These are phyloP conservation scores for Mycena kentingensis DNA, from an alignment of 768 basidiomycete species.

Conservation along the genomic window DNA sequence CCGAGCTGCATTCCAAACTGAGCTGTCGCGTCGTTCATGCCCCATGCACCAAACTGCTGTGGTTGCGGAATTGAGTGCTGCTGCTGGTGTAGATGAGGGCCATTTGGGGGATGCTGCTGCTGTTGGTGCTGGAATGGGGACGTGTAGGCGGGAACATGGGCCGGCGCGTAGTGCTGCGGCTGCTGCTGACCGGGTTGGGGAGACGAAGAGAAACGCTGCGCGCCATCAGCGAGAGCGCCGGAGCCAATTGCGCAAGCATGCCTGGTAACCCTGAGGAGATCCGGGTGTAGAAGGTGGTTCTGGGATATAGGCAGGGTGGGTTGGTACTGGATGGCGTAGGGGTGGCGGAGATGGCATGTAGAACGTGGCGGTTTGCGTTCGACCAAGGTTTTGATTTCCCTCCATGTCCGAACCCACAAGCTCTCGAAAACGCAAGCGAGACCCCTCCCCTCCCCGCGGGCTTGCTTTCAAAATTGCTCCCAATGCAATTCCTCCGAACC, in stretches of 20 bases:
- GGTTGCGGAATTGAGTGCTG: conserved; percentile 35
- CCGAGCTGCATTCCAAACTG: conserved; percentile 97
- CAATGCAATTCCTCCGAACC: conserved; percentile 31
- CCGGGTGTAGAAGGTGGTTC: conserved; percentile 77
- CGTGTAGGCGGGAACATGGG: conserved; percentile 49
- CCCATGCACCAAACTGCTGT: conserved; percentile 76
- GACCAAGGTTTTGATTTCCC: too few relatives aligned
- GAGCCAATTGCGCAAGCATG: too few relatives aligned
- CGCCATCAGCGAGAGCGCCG: too few relatives aligned
- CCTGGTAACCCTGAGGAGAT: conserved; percentile 77
- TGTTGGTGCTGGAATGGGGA: conserved; percentile 53
- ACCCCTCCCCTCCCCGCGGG: conserved; percentile 33
- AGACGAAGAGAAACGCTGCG: conserved; percentile 67
- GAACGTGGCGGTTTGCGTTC: not conserved
- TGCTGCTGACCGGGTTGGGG: conserved; percentile 34
- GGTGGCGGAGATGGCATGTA: conserved; percentile 64
- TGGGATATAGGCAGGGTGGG: conserved; percentile 83
- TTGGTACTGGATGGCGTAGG: conserved; percentile 85
- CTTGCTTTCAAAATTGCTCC: conserved; percentile 36
- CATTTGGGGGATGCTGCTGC: conserved; percentile 37
- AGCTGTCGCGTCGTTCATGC: conserved; percentile 90
- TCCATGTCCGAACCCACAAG: too few relatives aligned
- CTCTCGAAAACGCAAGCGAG: conserved; percentile 53
- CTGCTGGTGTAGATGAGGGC: conserved; percentile 39
- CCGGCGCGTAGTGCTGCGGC: conserved; percentile 23